Evolutionary conservation across 73 alveolate genomes (phyloP).

Genomic region (Tetrahymena thermophila): DNA sequence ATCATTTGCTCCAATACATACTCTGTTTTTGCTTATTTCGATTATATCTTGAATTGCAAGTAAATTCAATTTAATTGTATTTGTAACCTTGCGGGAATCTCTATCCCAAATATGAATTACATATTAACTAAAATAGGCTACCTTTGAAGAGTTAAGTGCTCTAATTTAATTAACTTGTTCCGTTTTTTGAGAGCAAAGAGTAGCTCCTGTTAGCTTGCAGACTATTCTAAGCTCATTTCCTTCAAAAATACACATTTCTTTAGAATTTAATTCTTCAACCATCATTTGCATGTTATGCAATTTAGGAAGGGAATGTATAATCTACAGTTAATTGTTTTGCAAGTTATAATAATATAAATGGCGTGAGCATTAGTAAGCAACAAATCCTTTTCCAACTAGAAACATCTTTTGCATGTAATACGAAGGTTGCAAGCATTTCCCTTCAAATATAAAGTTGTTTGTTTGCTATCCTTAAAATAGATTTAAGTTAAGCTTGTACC

Average conservation of each 20-base stretch:
- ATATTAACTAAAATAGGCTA: neutral
- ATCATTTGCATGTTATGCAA: neutral
- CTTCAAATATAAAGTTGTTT: neutral
- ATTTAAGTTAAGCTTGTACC: neutral
- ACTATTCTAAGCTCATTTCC: neutral
- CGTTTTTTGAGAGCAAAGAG: neutral
- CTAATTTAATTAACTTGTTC: neutral
- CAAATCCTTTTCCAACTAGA: neutral
- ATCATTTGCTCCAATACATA: neutral
- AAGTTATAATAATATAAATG: neutral
- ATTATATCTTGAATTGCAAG: neutral
- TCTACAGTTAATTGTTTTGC: neutral
- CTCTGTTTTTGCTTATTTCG: neutral
- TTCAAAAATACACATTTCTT: neutral
- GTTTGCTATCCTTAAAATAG: neutral
- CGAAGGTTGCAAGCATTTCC: neutral
- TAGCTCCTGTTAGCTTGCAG: neutral
- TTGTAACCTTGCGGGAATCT: neutral
- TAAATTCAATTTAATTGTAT: neutral
- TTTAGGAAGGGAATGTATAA: neutral
- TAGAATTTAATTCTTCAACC: neutral
- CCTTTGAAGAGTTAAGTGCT: neutral
- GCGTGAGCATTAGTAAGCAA: neutral
- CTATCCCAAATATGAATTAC: neutral
- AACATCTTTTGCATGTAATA: neutral